Evolutionary conservation across 768 basidiomycete species (phyloP), one percentile per base, ranked within the genome.

Genomic region (Xanthoconium purpureum): DNA sequence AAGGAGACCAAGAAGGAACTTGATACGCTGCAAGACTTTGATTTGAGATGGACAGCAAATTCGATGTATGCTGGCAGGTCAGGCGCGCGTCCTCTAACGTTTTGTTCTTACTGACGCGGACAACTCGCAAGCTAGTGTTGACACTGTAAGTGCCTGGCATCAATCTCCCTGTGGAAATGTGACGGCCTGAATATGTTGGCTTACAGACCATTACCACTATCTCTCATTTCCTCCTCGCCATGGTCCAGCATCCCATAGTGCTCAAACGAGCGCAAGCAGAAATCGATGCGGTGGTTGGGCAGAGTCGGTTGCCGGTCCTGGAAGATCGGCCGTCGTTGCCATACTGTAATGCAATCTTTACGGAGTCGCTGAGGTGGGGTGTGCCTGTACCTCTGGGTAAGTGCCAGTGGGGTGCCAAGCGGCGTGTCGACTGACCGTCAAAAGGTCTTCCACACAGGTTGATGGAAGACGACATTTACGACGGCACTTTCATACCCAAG

Each of bases 41-140:
- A 91, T 61, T 74, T 90, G 45, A 85, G 87, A 56, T 88, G 88
- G 87, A 83, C 86, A 1, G 89, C 89, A n/a, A 89, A 90, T 67
- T 89, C 88, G 32, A 89, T 91, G 85, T 90, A 87, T 66, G 74
- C 78, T 7, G 74, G 74, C 69, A 66, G 61, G 73, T 64, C 39
- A 37, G 55, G 4, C 52, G 12, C 42, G 18, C 15, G 38, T 54
- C 14, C 17, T 53, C 6, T 15, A 8, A 7, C 5, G 14, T 36
- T 35, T 30, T 36, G 24, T 24, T 14, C 10, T 52, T 30, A 13
- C 33, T 50, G 36, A 49, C 42, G 33, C n/a, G n/a, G n/a, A n/a
- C n/a, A n/a, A 17, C 17, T 35, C 13, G 9, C 15, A 42, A 55
- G 83, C 80, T 15, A 85, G 85, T 61, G 75, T 80, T 37, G 87